Evolutionary conservation across 305 asterid species (phyloP), one percentile per base, ranked within the genome.

Genomic region (Fraxinus albicans): DNA sequence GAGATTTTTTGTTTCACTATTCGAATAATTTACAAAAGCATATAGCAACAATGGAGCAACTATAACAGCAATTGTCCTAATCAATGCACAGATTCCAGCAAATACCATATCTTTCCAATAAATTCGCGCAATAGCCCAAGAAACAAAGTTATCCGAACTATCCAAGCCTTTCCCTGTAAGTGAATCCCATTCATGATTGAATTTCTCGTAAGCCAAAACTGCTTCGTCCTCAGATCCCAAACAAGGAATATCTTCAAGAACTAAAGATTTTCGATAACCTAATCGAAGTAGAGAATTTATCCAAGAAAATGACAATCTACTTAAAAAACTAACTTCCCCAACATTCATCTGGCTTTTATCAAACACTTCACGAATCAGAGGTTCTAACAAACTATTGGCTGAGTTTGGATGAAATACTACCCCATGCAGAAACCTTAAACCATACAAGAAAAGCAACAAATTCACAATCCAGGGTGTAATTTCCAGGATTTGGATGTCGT

Each of bases 281-380:
- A 91, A 53, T 0, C 77, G 50, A 47, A 94, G 92, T 86, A 94
- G 82, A 21, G 92, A 93, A 80, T 80, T 87, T 17, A 94, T 74
- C 98, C 98, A 94, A 77, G 89, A 88, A 88, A 94, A 94, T 36
- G 81, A 42, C 85, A 92, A 23, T 84, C 63, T 87, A 72, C 96
- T 86, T 2, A 91, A 73, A 19, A 86, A 35, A 38, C 87, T 83
- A 10, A 90, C 89, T 3, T 83, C 85, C 7, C 79, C 82, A 55
- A 87, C 10, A 81, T 44, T 81, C 0, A 4, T 65, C 42, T 3
- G 4, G 1, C 36, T 65, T 60, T 86, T 82, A 21, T 77, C 88
- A 25, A 79, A 69, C 53, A 76, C 85, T 33, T 85, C 82, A 31
- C 29, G 86, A 31, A 93, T 77, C 38, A 93, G 82, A 44, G 94